Conservation (phyloP, 2,329 filamentous ascomycete genomes). For the Podosphaera xanthii region DNA sequence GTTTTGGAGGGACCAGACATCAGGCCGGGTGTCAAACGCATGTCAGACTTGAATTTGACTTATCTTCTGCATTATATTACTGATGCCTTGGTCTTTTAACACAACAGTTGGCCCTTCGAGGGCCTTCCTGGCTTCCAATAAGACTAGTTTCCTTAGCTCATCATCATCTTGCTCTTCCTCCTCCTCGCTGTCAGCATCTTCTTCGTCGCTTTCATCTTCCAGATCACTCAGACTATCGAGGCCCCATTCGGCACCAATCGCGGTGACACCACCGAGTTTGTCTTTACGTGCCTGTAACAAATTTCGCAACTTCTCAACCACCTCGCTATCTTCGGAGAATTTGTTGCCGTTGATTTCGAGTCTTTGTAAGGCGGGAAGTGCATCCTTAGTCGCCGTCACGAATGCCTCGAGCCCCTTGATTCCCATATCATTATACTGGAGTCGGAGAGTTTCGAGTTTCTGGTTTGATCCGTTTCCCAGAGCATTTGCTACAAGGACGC, state of each 20-base stretch:
- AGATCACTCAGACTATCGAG: conserved; percentile 73
- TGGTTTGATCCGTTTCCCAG: conserved; percentile 54
- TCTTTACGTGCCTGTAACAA: conserved; percentile 61
- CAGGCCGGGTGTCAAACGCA: not conserved
- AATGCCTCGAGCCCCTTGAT: conserved; percentile 50
- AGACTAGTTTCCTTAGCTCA: conserved; percentile 43
- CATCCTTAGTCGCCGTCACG: conserved; percentile 39
- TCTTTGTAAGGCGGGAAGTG: conserved; percentile 55
- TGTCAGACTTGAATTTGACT: conserved; percentile 30
- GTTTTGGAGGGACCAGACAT: not conserved
- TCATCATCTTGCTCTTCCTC: conserved; percentile 26
- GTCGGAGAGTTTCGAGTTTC: conserved; percentile 55
- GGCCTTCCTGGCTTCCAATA: conserved; percentile 47
- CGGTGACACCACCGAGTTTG: conserved; percentile 36
- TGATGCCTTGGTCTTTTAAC: conserved; percentile 23
- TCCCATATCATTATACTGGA: conserved; percentile 92
- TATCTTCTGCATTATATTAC: conserved; percentile 41
- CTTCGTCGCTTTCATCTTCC: conserved; percentile 44
- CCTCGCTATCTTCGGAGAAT: conserved; percentile 65
- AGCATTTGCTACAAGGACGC: conserved; percentile 47
- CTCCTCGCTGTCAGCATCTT: conserved; percentile 43
- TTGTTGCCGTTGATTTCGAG: conserved; percentile 94
- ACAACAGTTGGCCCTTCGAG: conserved; percentile 53
- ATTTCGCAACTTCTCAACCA: conserved; percentile 42
- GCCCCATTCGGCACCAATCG: conserved; percentile 65